Percentiles rank a stretch among this genome's conserved stretches.
These are phyloP conservation scores for Starmerella apis DNA, from an alignment of 805 yeast genomes.

Conservation along the genomic window DNA sequence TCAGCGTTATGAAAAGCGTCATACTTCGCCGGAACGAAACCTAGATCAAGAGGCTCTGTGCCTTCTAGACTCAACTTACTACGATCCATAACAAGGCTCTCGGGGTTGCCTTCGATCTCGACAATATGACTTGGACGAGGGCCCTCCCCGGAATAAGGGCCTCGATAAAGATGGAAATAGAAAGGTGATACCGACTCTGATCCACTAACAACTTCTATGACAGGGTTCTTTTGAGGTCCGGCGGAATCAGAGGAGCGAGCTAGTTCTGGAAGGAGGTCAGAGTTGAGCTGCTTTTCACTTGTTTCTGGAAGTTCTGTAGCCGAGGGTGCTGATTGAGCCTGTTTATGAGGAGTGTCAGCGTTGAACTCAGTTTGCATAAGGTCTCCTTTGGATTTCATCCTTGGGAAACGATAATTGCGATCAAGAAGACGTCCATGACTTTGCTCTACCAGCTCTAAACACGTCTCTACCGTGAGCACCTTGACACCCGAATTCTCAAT, in stretches of 20 bases:
- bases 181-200: slow-evolving; percentile 6
- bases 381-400: slow-evolving; percentile 60
- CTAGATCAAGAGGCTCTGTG: background rate
- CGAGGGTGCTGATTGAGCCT: too few species aligned
- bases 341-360: slow-evolving; percentile 10
- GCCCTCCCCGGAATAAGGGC: slow-evolving; percentile 18
- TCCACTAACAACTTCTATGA: slow-evolving; percentile 11
- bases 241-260: background rate
- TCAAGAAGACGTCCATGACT: slow-evolving; percentile 43
- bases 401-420: slow-evolving; percentile 56
- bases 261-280: background rate
- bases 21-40: slow-evolving; percentile 1
- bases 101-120: slow-evolving; percentile 21
- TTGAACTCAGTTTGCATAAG: slow-evolving; percentile 36
- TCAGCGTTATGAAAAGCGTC: slow-evolving; percentile 20
- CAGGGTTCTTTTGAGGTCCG: background rate
- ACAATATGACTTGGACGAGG: slow-evolving; percentile 20
- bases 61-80: background rate
- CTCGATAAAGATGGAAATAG: slow-evolving; percentile 22
- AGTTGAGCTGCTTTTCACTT: too few species aligned
- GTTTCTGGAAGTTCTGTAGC: too few species aligned
- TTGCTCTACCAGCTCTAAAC: slow-evolving; percentile 67
- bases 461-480: slow-evolving; percentile 68
- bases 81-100: slow-evolving; percentile 7
- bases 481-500: slow-evolving; percentile 48